These are phyloP conservation scores for Fusarium beomiforme DNA, from an alignment of 2,329 filamentous ascomycete species.

Conservation along the genomic window DNA sequence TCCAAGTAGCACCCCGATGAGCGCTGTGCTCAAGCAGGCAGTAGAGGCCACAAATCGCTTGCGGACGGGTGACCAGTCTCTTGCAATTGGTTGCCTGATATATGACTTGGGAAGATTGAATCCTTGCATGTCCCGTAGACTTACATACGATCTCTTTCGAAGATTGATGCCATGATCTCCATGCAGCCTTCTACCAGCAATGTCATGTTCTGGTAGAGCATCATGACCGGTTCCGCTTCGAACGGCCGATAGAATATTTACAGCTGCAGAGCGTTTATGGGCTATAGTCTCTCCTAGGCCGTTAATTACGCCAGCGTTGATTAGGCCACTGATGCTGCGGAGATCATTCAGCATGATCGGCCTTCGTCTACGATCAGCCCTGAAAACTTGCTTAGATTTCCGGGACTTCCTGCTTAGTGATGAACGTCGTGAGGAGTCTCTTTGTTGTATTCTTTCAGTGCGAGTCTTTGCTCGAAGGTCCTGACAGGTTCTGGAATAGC, in stretches of 20 bases:
- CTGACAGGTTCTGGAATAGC: constrained; percentile 36
- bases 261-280: background rate
- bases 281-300: background rate
- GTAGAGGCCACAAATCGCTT: constrained; percentile 76
- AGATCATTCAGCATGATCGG: background rate
- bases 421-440: background rate
- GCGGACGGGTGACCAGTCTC: constrained; percentile 74
- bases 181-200: constrained; percentile 40
- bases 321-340: background rate
- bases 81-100: constrained; percentile 72
- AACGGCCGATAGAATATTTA: constrained; percentile 2
- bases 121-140: constrained; percentile 58
- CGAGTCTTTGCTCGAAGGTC: constrained; percentile 8
- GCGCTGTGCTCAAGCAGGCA: constrained; percentile 76
- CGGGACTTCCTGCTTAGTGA: constrained; percentile 14
- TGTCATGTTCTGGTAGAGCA: constrained; percentile 39
- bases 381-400: constrained; percentile 24
- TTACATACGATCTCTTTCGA: constrained; percentile 63
- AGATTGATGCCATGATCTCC: constrained; percentile 55
- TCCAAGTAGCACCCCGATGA: constrained; percentile 76
- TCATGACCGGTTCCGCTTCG: constrained; percentile 36
- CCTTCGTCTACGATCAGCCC: background rate
- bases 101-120: constrained; percentile 66
- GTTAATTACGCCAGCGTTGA: background rate
- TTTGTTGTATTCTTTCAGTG: background rate